phyloP scores from a whole-genome alignment of 257 asterid species.

The Rauvolfia tetraphylla region DNA sequence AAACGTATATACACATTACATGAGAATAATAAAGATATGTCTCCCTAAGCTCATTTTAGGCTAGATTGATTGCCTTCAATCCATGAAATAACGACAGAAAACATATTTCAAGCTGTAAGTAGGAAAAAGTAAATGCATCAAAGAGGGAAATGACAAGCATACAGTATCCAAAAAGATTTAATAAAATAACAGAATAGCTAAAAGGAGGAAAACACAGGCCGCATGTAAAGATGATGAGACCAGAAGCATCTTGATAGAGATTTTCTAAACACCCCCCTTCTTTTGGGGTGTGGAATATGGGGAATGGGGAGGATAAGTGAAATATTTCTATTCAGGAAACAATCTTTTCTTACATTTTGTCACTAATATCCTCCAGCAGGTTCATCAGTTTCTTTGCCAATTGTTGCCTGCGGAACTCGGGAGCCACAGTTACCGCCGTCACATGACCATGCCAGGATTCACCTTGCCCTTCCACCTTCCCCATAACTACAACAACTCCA shows the following conservation, averaged over 20 bases:
- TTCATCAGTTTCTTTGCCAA: conserved; percentile 95
- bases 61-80: not conserved
- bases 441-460: conserved; percentile 99
- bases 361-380: conserved; percentile 83
- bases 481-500: conserved; percentile 63
- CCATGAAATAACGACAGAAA: not conserved
- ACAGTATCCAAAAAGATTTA: not conserved
- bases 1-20: not conserved
- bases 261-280: not conserved
- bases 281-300: not conserved
- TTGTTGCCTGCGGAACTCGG: conserved; percentile 91
- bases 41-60: not conserved
- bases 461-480: conserved; percentile 97
- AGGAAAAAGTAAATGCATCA: not conserved
- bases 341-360: conserved; percentile 62
- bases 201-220: not conserved
- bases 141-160: not conserved
- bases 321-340: not conserved
- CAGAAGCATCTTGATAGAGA: not conserved
- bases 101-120: not conserved
- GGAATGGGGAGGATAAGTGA: not conserved
- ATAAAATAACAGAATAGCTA: not conserved
- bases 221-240: no score
- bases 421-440: conserved; percentile 90
- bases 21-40: not conserved